Evolutionary conservation across 2,329 filamentous ascomycete species (phyloP).

Genomic region (Sclerotinia subarctica): DNA sequence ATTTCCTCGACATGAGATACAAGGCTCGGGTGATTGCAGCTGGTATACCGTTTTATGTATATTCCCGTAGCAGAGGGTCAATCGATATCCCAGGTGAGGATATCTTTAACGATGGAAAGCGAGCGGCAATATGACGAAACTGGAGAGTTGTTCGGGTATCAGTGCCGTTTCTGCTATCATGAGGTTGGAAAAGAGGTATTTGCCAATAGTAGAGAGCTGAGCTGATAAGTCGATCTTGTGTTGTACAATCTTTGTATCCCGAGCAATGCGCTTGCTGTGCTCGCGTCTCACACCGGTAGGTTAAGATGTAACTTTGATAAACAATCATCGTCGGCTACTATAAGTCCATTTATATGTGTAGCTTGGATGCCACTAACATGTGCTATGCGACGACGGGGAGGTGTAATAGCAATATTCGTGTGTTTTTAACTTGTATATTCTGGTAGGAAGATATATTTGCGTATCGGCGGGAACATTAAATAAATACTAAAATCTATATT

Average conservation of each 20-base stretch:
- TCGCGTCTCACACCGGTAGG: background rate
- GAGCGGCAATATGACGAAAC: too few species aligned
- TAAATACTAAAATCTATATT: background rate
- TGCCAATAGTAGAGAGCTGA: too few species aligned
- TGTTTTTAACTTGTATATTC: background rate
- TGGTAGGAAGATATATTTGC: background rate
- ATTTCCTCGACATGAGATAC: background rate
- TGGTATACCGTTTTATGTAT: background rate
- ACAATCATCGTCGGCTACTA: background rate
- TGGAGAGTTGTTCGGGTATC: too few species aligned
- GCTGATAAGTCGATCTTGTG: background rate
- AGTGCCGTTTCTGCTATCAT: background rate
- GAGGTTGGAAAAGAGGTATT: background rate
- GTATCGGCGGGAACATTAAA: background rate
- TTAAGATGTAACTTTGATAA: background rate
- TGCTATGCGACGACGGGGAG: background rate
- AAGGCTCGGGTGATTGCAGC: background rate
- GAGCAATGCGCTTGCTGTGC: background rate
- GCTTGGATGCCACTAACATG: background rate
- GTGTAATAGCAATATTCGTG: background rate
- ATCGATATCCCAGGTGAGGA: too few species aligned
- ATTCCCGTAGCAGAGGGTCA: accelerated
- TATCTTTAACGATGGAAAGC: background rate
- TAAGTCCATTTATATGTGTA: background rate
- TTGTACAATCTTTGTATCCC: background rate